Conservation (phyloP, 306 rosid genomes). For the Fagus crenata region DNA sequence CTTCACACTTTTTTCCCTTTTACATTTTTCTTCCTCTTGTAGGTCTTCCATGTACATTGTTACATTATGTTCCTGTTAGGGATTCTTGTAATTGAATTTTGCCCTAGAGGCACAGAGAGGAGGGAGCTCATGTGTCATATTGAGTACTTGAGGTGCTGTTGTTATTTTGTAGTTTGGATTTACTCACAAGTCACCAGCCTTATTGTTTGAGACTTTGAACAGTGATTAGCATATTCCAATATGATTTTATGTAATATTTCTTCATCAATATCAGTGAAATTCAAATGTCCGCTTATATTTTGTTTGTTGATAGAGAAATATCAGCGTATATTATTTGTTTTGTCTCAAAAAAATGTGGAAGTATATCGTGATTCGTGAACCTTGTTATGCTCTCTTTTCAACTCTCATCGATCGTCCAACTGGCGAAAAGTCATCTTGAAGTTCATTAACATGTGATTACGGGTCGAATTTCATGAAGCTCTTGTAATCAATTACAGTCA, state of each 20-base stretch:
- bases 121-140: slow-evolving; percentile 42
- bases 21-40: slow-evolving; percentile 27
- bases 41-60: slow-evolving; percentile 71
- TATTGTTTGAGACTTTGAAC: slow-evolving; percentile 37
- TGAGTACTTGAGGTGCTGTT: slow-evolving; percentile 50
- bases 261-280: neutral
- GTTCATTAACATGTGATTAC: too few species aligned
- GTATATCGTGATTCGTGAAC: neutral
- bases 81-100: slow-evolving; percentile 67
- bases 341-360: too few species aligned
- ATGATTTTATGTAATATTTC: slow-evolving; percentile 48
- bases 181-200: slow-evolving; percentile 21
- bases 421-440: too few species aligned
- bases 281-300: neutral
- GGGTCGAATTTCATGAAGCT: neutral
- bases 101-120: slow-evolving; percentile 44
- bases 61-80: slow-evolving; percentile 50
- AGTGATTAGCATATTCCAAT: slow-evolving; percentile 40
- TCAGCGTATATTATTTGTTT: neutral
- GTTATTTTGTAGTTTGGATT: slow-evolving; percentile 36
- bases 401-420: too few species aligned
- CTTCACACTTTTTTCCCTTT: slow-evolving; percentile 36
- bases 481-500: neutral
- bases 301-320: neutral
- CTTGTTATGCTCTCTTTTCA: too few species aligned